Percentiles rank a stretch among this genome's conserved stretches.
Conservation (phyloP, 1,284 basidiomycete genomes). For the Xerocomus cyaneibrunnescens region DNA sequence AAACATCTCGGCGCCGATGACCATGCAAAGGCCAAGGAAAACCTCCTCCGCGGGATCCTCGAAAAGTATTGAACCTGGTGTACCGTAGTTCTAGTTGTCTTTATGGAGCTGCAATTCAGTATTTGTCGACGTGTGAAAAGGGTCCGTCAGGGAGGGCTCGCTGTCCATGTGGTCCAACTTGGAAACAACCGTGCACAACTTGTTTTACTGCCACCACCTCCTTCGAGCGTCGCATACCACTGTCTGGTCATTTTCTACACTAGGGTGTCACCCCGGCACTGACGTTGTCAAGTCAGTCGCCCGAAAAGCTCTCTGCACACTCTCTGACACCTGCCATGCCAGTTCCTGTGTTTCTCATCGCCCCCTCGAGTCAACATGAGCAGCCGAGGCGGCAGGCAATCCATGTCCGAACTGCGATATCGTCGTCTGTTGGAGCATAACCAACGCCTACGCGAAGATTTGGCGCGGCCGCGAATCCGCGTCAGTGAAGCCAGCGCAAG, state of each 20-base stretch:
- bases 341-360: slow-evolving; percentile 8
- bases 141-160: background rate
- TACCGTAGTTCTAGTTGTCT: slow-evolving; percentile 9
- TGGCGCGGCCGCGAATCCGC: slow-evolving; percentile 81
- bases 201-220: slow-evolving; percentile 14
- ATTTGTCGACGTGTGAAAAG: slow-evolving; percentile 29
- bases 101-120: background rate
- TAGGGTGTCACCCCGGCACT: background rate
- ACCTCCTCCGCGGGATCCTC: slow-evolving; percentile 34
- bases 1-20: slow-evolving; percentile 36
- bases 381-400: slow-evolving; percentile 66
- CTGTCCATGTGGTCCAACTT: background rate
- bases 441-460: slow-evolving; percentile 85
- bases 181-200: slow-evolving; percentile 13
- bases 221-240: background rate
- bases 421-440: slow-evolving; percentile 93
- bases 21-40: slow-evolving; percentile 36
- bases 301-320: background rate
- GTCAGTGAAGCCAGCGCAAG: slow-evolving; percentile 90
- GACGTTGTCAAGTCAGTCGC: slow-evolving; percentile 9
- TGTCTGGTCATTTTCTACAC: background rate
- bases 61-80: slow-evolving; percentile 31
- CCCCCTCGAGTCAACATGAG: slow-evolving; percentile 47
- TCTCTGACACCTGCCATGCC: slow-evolving; percentile 4
- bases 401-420: slow-evolving; percentile 97